Percentiles rank a stretch among this genome's conserved stretches.
phyloP scores from a whole-genome alignment of 257 asterid genomes.

The Fraxinus quadrangulata region DNA sequence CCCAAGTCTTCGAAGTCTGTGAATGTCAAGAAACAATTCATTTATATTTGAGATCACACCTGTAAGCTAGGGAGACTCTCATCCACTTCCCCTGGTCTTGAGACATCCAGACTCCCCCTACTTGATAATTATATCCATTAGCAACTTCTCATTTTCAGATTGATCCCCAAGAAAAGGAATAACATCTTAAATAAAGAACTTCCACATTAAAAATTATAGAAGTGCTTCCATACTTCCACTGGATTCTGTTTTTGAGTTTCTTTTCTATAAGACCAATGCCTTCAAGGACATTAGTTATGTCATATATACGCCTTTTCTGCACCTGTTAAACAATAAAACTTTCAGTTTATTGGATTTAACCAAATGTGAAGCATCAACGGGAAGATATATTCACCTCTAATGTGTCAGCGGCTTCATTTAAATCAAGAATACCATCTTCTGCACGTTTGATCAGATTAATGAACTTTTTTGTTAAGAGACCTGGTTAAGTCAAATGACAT shows the following conservation, averaged over 20 bases:
- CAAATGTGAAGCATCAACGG: slow-evolving; percentile 25
- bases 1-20: not conserved
- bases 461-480: slow-evolving; percentile 91
- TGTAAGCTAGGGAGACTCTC: slow-evolving; percentile 71
- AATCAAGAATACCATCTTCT: slow-evolving; percentile 93
- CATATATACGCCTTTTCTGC: slow-evolving; percentile 94
- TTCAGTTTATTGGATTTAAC: slow-evolving; percentile 30
- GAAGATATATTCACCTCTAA: slow-evolving; percentile 61
- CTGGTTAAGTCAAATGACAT: slow-evolving; percentile 40
- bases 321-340: slow-evolving; percentile 55
- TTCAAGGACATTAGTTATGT: slow-evolving; percentile 95
- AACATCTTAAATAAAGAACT: not conserved
- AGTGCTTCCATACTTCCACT: slow-evolving; percentile 82
- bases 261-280: slow-evolving; percentile 97
- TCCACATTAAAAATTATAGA: not conserved
- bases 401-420: slow-evolving; percentile 89
- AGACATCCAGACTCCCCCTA: slow-evolving; percentile 90
- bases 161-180: slow-evolving; percentile 22
- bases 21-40: slow-evolving; percentile 11
- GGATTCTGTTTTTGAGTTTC: slow-evolving; percentile 93
- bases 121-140: slow-evolving; percentile 22
- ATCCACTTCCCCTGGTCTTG: slow-evolving; percentile 73
- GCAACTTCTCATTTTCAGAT: slow-evolving; percentile 25
- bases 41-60: slow-evolving; percentile 38
- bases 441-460: slow-evolving; percentile 85